Evolutionary conservation across 2,329 filamentous ascomycete species (phyloP).

Genomic region (Westerdykella ornata): DNA sequence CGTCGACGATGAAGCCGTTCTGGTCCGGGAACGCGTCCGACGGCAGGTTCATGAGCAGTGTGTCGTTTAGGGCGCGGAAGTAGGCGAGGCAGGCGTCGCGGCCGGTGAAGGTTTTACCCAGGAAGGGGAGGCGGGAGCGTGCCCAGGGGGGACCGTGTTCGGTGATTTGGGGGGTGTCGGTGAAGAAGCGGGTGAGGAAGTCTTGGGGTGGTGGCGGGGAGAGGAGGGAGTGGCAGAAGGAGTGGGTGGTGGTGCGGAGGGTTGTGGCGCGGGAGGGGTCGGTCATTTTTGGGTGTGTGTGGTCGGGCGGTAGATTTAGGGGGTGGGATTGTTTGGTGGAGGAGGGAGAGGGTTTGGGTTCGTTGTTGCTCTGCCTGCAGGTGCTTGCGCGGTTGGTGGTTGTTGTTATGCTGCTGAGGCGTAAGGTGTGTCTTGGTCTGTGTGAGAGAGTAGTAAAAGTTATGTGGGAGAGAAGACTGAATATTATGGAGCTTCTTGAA

Average conservation of each 20-base stretch:
- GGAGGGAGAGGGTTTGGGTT: too few relatives aligned
- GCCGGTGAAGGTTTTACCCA: constrained; percentile 35
- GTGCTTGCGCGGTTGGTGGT: too few relatives aligned
- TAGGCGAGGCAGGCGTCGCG: constrained; percentile 35
- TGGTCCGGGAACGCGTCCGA: constrained; percentile 30
- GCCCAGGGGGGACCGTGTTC: constrained; percentile 41
- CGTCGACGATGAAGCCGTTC: constrained; percentile 35
- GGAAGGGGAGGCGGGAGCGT: constrained; percentile 34
- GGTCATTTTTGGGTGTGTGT: not conserved
- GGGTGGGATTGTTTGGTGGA: too few relatives aligned
- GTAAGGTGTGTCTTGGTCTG: too few relatives aligned
- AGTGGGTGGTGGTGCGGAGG: constrained; percentile 20
- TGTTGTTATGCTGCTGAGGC: too few relatives aligned
- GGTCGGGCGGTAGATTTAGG: not conserved
- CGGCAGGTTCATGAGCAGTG: constrained; percentile 29
- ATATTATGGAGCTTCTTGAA: too few relatives aligned
- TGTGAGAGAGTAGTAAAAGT: too few relatives aligned
- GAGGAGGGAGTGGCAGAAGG: constrained; percentile 28
- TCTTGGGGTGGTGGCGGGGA: constrained; percentile 17
- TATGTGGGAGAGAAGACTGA: too few relatives aligned
- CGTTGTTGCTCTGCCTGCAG: too few relatives aligned
- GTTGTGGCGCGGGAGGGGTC: constrained; percentile 7
- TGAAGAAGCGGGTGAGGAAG: constrained; percentile 26
- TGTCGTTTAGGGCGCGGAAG: constrained; percentile 31
- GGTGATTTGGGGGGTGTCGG: constrained; percentile 31